Conservation (phyloP, 768 basidiomycete species). For the Suillus sp. region DNA sequence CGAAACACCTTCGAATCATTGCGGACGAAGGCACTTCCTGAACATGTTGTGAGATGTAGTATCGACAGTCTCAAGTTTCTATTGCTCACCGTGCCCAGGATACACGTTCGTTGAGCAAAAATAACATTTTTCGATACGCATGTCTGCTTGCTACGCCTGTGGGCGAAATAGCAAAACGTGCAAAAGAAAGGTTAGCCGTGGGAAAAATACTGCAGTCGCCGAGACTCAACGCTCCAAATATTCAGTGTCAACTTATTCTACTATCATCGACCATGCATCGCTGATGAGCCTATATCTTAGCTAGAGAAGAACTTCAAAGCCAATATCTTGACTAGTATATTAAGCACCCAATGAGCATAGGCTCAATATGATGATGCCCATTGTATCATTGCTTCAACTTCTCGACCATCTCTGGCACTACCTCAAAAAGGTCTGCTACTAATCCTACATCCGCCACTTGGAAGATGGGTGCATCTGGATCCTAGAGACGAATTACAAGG, state of each 20-base stretch:
- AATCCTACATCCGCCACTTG: conserved; percentile 96
- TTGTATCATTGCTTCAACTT: conserved; percentile 65
- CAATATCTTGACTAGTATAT: neutral
- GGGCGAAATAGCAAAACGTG: neutral
- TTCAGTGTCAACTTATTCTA: neutral
- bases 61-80: neutral
- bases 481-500: conserved; percentile 49
- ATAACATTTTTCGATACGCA: conserved; percentile 98
- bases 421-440: conserved; percentile 91
- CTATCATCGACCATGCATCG: neutral
- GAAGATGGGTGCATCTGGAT: conserved; percentile 98
- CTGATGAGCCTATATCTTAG: neutral
- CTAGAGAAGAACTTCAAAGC: neutral
- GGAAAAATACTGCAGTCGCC: conserved; percentile 17
- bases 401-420: conserved; percentile 86
- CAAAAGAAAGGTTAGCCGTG: conserved; percentile 23
- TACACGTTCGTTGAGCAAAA: conserved; percentile 98
- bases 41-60: conserved; percentile 1
- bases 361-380: neutral
- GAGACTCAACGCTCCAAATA: neutral
- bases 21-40: conserved; percentile 92
- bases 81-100: conserved; percentile 82
- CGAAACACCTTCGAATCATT: conserved; percentile 98
- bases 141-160: conserved; percentile 32
- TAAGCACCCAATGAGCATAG: neutral